Conservation (phyloP, 176 grass and related monocot genomes). For the Luzula sylvatica region DNA sequence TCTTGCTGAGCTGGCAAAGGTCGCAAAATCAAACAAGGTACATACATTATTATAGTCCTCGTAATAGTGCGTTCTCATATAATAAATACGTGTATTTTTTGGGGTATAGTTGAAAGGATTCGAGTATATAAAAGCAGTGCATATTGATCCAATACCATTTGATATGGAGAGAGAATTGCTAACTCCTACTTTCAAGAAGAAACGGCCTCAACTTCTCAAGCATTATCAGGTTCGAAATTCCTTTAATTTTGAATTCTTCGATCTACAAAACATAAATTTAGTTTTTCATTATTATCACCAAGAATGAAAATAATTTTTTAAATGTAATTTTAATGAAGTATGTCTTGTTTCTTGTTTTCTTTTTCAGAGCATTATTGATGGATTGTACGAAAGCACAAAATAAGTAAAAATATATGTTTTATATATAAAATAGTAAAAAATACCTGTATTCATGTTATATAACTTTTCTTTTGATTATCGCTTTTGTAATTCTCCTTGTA, state of each 20-base stretch:
- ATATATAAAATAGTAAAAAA: too few relatives aligned
- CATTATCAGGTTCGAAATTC: constrained; percentile 27
- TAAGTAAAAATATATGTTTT: not conserved
- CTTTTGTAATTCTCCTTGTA: too few relatives aligned
- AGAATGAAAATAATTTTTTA: too few relatives aligned
- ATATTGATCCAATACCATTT: constrained; percentile 29
- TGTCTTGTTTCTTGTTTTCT: not conserved
- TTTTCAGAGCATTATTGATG: constrained; percentile 4
- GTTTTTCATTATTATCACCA: too few relatives aligned
- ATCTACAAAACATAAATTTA: too few relatives aligned
- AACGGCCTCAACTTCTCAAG: constrained; percentile 22
- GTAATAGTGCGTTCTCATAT: not conserved
- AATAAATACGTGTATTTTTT: not conserved
- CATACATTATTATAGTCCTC: not conserved
- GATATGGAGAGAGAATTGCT: constrained; percentile 21
- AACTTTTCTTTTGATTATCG: too few relatives aligned
- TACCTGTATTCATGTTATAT: too few relatives aligned
- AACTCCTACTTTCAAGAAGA: constrained; percentile 25
- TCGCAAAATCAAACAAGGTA: constrained; percentile 41
- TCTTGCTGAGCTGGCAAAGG: constrained; percentile 17
- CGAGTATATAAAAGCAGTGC: constrained; percentile 25
- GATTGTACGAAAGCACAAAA: constrained; percentile 6
- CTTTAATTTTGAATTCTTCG: too few relatives aligned
- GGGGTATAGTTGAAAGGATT: constrained; percentile 26
- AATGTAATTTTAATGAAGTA: too few relatives aligned